Conservation (phyloP, 441 rosid genomes). For the Aleurites moluccanus region DNA sequence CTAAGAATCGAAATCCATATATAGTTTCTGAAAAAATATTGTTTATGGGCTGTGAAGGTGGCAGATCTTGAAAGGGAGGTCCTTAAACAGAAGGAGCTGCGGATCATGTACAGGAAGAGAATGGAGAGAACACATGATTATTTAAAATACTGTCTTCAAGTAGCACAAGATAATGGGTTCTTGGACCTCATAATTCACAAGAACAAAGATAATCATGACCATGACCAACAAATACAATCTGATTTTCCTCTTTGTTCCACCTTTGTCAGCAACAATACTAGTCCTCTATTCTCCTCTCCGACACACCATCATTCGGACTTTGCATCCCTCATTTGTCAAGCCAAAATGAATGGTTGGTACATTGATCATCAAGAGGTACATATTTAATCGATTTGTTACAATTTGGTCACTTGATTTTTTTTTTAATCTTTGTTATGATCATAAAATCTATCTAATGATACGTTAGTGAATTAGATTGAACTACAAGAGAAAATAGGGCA, state of each 20-base stretch:
- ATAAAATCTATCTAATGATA: background rate
- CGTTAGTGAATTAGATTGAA: slow-evolving; percentile 30
- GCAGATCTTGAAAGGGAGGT: slow-evolving; percentile 43
- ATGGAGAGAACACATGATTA: slow-evolving; percentile 55
- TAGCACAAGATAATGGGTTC: slow-evolving; percentile 57
- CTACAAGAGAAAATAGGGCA: slow-evolving; percentile 41
- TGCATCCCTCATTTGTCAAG: slow-evolving; percentile 30
- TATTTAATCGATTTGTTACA: background rate
- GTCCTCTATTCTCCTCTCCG: slow-evolving; percentile 18
- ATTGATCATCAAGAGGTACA: slow-evolving; percentile 47
- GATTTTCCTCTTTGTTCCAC: slow-evolving; percentile 19
- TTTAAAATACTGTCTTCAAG: slow-evolving; percentile 55
- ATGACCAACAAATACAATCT: background rate
- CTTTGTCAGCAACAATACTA: background rate
- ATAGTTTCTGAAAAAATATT: background rate
- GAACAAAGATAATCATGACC: slow-evolving; percentile 18
- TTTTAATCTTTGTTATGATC: no score
- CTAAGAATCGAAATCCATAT: background rate
- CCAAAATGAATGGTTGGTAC: slow-evolving; percentile 51
- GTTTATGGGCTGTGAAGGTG: slow-evolving; percentile 28
- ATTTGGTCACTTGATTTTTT: no score
- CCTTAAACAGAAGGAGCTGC: slow-evolving; percentile 41
- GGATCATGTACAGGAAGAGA: slow-evolving; percentile 40
- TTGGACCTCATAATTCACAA: slow-evolving; percentile 36
- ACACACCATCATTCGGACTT: slow-evolving; percentile 25